Evolutionary conservation across 345 rosid genomes (phyloP).

Genomic region (Trapa bicornis): DNA sequence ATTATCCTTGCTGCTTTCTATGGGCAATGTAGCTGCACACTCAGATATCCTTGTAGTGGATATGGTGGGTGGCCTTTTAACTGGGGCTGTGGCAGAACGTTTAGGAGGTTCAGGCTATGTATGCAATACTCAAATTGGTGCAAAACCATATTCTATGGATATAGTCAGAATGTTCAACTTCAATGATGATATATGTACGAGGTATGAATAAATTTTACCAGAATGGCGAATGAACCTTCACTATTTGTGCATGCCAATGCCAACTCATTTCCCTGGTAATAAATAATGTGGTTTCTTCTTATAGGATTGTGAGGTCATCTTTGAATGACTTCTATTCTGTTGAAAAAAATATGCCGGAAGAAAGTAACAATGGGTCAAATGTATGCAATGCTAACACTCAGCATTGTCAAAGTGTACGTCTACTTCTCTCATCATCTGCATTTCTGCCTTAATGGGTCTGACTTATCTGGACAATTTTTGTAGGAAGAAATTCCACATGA

Average conservation of each 20-base stretch:
- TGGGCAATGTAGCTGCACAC: slow-evolving; percentile 70
- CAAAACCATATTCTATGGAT: slow-evolving; percentile 46
- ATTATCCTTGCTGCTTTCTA: slow-evolving; percentile 67
- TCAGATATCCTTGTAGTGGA: slow-evolving; percentile 80
- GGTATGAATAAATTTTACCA: slow-evolving; percentile 24
- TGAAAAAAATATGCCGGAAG: slow-evolving; percentile 18
- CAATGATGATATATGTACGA: slow-evolving; percentile 45
- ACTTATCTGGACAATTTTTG: slow-evolving; percentile 12
- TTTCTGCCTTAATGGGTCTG: slow-evolving; percentile 1
- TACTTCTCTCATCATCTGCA: slow-evolving; percentile 5
- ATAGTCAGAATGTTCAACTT: slow-evolving; percentile 85
- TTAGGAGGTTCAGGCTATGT: slow-evolving; percentile 80
- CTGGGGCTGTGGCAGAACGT: slow-evolving; percentile 93
- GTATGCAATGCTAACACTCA: slow-evolving; percentile 11
- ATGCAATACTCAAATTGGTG: slow-evolving; percentile 54
- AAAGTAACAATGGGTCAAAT: slow-evolving; percentile 17
- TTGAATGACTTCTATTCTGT: slow-evolving; percentile 38
- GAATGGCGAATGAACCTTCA: not conserved
- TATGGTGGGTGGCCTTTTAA: slow-evolving; percentile 85
- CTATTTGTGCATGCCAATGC: not conserved
- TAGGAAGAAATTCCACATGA: slow-evolving; percentile 30
- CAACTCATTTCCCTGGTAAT: not conserved
- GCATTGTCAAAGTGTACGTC: slow-evolving; percentile 30
- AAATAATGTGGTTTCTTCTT: slow-evolving; percentile 2
- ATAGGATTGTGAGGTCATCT: slow-evolving; percentile 58